A percentile compares a stretch with the other conserved stretches of the same genome.
These are phyloP conservation scores for Fusarium stilboides DNA, from an alignment of 2,329 filamentous ascomycete genomes.

Conservation along the genomic window DNA sequence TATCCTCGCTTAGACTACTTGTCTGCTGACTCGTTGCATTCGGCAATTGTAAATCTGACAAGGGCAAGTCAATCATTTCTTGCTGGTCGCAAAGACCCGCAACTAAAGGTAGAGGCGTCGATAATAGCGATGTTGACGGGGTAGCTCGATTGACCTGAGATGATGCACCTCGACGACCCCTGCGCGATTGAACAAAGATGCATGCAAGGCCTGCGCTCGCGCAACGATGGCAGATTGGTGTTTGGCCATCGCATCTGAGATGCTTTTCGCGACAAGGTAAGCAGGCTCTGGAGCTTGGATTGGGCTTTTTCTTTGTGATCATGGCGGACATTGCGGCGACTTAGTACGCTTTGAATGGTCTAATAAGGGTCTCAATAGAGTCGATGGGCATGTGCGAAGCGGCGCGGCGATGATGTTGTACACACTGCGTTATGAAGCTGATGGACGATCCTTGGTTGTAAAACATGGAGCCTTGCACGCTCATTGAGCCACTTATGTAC, in stretches of 20 bases:
- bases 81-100: conserved; percentile 1
- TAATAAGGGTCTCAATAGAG: too few relatives aligned
- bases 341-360: too few relatives aligned
- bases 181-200: not conserved
- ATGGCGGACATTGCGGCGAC: not conserved
- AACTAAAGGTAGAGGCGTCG: not conserved
- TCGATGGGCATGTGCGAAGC: too few relatives aligned
- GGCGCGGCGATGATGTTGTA: not conserved
- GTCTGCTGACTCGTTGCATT: not conserved
- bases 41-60: not conserved
- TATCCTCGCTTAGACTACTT: not conserved
- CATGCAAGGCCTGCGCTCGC: not conserved
- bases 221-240: conserved; percentile 5
- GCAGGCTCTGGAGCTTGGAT: conserved; percentile 6
- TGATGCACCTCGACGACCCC: conserved; percentile 2
- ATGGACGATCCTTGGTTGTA: too few relatives aligned
- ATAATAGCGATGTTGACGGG: not conserved
- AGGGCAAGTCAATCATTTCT: not conserved
- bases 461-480: not conserved
- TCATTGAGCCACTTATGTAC: not conserved
- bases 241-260: conserved; percentile 11
- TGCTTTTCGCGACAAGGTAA: conserved; percentile 6
- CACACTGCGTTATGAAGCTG: not conserved
- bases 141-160: not conserved
- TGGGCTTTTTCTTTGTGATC: conserved; percentile 1